phyloP scores from a whole-genome alignment of 345 rosid genomes.

The Euphorbia tirucalli region DNA sequence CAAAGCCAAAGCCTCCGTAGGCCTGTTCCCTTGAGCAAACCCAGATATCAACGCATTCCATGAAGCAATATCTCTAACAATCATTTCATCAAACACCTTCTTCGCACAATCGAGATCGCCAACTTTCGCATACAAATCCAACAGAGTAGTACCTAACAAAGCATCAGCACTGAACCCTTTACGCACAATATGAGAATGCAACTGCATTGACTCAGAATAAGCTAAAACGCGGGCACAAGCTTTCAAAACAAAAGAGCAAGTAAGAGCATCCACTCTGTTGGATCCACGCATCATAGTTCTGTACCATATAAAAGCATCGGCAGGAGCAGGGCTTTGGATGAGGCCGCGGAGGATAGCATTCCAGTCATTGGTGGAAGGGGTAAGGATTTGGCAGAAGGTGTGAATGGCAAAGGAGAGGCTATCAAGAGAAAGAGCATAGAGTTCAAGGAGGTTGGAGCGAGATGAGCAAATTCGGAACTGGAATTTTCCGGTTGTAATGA shows the following conservation, averaged over 20 bases:
- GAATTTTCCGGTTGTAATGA: constrained; percentile 54
- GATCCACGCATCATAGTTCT: constrained; percentile 43
- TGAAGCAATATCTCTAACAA: constrained; percentile 60
- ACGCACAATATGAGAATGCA: constrained; percentile 53
- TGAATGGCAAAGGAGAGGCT: constrained; percentile 53
- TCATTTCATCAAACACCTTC: constrained; percentile 76
- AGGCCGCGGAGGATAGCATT: constrained; percentile 85
- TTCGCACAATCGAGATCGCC: constrained; percentile 49
- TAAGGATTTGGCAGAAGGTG: constrained; percentile 44
- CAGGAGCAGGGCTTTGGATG: constrained; percentile 50
- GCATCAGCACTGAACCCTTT: constrained; percentile 64
- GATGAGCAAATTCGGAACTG: constrained; percentile 34
- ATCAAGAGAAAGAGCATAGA: constrained; percentile 57
- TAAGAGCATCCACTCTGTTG: constrained; percentile 61
- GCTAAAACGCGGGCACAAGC: constrained; percentile 73
- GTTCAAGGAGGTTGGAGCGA: constrained; percentile 77
- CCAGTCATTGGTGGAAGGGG: constrained; percentile 76
- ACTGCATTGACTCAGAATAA: constrained; percentile 42
- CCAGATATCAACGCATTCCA: constrained; percentile 89
- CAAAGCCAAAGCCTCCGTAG: constrained; percentile 59
- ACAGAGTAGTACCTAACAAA: constrained; percentile 68
- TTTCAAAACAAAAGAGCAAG: constrained; percentile 74
- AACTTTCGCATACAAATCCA: constrained; percentile 63
- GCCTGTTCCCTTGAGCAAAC: constrained; percentile 58
- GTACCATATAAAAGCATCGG: constrained; percentile 55